Evolutionary conservation across 2,329 filamentous ascomycete species (phyloP).

Genomic region (Xylaria sp.): DNA sequence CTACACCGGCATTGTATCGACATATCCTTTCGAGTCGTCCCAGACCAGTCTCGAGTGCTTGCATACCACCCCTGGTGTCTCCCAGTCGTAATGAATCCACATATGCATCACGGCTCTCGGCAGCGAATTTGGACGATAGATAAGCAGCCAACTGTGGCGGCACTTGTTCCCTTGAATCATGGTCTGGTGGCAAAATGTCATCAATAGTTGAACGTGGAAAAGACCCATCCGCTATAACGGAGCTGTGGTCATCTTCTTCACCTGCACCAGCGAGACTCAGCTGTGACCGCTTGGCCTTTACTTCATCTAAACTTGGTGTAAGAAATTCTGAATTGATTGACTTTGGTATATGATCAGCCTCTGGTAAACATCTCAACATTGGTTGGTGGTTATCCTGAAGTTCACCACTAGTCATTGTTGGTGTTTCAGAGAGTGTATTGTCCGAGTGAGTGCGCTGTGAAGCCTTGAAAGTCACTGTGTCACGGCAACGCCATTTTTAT

Average conservation of each 20-base stretch:
- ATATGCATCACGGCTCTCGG: constrained; percentile 24
- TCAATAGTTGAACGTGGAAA: constrained; percentile 23
- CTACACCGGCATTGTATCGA: neutral
- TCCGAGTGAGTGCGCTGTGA: neutral
- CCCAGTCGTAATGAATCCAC: constrained; percentile 15
- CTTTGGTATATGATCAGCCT: constrained; percentile 11
- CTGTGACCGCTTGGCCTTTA: constrained; percentile 12
- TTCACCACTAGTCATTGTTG: constrained; percentile 12
- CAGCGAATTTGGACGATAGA: constrained; percentile 16
- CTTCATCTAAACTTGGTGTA: constrained; percentile 21
- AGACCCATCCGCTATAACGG: constrained; percentile 15
- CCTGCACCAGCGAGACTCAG: constrained; percentile 9
- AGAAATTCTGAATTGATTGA: constrained; percentile 7
- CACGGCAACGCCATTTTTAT: constrained; percentile 5
- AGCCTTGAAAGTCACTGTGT: neutral
- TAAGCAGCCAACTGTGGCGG: constrained; percentile 14
- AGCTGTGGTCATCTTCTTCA: constrained; percentile 15
- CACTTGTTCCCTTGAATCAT: constrained; percentile 7
- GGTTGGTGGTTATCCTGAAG: neutral
- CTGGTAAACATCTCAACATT: constrained; percentile 20
- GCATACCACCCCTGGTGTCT: constrained; percentile 8
- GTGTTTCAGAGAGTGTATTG: neutral
- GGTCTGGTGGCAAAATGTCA: constrained; percentile 16
- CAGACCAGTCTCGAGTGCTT: constrained; percentile 12
- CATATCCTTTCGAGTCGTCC: constrained; percentile 14